Base-by-base conservation (phyloP, 257 asterid species). In the Lycium ferocissimum region DNA sequence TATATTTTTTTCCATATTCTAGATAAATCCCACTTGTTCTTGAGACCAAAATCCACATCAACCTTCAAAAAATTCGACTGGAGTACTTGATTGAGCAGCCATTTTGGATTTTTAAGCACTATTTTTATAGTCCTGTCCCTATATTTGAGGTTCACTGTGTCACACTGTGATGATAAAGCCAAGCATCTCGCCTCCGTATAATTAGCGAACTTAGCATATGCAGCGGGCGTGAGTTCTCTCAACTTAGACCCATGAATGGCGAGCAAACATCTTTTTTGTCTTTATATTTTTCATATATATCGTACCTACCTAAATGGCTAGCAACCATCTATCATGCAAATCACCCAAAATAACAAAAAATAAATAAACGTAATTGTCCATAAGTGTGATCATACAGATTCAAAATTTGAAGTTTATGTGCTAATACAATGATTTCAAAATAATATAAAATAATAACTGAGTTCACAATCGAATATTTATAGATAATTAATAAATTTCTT, bases 31-130 rank as follows among this genome's bases (percentile, higher is more conserved):
- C 40, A 53, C 51, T 84, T 80, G 69, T 49, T 80, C 61, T 82
- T 13, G 1, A 33, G n/a, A 66, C 40, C 43, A 66, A 67, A 67
- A 61, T 4, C 67, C 14, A 6, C 73, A 40, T 67, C 81, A 59
- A 81, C 9, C 22, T 56, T 69, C 10, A 38, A 15, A 10, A 26
- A 6, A 10, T 20, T 20, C 65, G 4, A 56, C n/a, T 56, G 33
- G 33, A 26, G 33, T 26, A 57, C n/a, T 58, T 80, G 40, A 72
- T 71, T 85, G 59, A 81, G 83, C 83, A 71, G 83, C 58, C 49
- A 76, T 33, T 73, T 81, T 72, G 18, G 83, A 75, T 61, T 51
- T 72, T 63, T 75, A 67, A 80, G 80, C 66, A 18, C 51, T 69
- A 14, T 7, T 20, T 63, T 15, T 79, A 49, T 86, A 26, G 51